Evolutionary conservation across 2,329 filamentous ascomycete species (phyloP), one percentile per base, ranked within the genome.

Genomic region (Zymoseptoria passerinii): DNA sequence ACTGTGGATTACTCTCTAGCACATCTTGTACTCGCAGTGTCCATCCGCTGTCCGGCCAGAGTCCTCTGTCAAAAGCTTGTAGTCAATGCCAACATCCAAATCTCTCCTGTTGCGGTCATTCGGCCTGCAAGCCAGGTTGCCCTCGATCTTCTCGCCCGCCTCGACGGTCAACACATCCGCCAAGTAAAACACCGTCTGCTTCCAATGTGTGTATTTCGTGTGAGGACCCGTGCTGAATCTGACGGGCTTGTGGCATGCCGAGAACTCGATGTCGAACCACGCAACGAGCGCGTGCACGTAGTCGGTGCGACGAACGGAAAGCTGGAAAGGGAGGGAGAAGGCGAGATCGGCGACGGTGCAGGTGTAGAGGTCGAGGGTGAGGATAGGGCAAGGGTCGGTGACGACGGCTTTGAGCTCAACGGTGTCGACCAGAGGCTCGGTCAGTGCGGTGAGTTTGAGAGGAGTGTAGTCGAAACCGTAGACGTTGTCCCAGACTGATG

Each of bases 121-220:
- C 55, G 94, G 94, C 76, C 86, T 88, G 78, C 92, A 95, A 63
- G 84, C 81, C 48, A 99, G 78, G 29, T 81, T 79, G 69, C 90
- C 89, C 60, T 79, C 77, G 60, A 99, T 81, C 69, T 83, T 81
- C 80, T 99, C 94, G 58, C 88, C 90, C 71, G 90, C 82, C 75
- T 95, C 87, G 44, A 96, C 91, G 18, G 92, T 97, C 64, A 99
- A 79, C 35, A 96, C 89, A 67, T 99, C 92, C 70, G 89, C 85
- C 63, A 99, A 81, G 78, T 99, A 99, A 79, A 99, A 97, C 63
- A 99, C 94, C 10, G 94, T 99, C 81, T 99, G 94, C 80, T 99
- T 99, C 94, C 94, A 99, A 82, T 99, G 94, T 18, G 94, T 99
- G 79, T 97, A 97, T 79, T 96, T 97, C 68, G 92, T 95, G 78